Evolutionary conservation across 768 basidiomycete species (phyloP), one percentile per base, ranked within the genome.

Genomic region (Phaffia tasmanica): DNA sequence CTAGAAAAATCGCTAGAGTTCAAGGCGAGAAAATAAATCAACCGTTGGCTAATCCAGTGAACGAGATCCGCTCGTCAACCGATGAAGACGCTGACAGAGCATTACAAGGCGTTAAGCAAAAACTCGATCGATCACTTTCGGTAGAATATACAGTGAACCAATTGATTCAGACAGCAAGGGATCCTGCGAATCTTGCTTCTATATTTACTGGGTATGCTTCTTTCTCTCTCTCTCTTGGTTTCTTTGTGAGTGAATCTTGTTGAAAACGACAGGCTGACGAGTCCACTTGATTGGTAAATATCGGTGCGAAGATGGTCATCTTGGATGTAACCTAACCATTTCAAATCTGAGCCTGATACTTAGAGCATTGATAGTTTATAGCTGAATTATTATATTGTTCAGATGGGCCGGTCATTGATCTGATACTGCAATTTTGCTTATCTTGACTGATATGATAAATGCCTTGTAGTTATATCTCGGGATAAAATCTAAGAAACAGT

Each of bases 61-160:
- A 58, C 46, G 64, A 49, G 29, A 56, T n/a, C 27, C 32, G 30
- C 23, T 47, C 63, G 25, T 56, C 60, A 49, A 54, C 47, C 6
- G 85, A 88, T 66, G 90, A 95, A 74, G 85, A 87, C 18, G 94
- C 94, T 1, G 92, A 94, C 75, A 84, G 91, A 46, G 92, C 93
- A 0, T 78, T 99, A 70, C 83, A 78, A 47, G 82, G 84, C 46
- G 91, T 98, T 48, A 79, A 83, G 15, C 80, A 83, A 63, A 98
- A 98, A 76, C 80, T 99, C 51, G 84, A 89, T 74, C 86, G 85
- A 73, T 81, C 83, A 3, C 79, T 97, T 69, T 93, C 89, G 72
- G 88, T 94, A 29, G 88, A 94, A 74, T 92, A 89, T 71, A 88
- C 86, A 6, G 89, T 99, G 68, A 95, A 94, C 78, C 86, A 89